Evolutionary conservation across 2,329 filamentous ascomycete genomes (phyloP).

Genomic region (Trichoderma breve): DNA sequence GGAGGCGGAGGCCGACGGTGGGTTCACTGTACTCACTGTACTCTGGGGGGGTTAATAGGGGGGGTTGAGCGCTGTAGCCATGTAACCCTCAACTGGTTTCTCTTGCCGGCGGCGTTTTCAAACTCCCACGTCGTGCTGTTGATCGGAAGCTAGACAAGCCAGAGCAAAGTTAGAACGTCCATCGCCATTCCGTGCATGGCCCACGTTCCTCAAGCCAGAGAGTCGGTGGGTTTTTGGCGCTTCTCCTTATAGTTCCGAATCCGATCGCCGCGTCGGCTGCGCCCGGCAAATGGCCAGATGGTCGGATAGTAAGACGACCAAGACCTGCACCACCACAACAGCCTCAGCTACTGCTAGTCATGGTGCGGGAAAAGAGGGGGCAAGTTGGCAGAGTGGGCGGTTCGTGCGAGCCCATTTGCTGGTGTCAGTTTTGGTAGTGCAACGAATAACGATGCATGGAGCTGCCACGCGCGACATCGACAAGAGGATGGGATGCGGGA

Average conservation of each 20-base stretch:
- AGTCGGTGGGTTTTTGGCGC: not conserved
- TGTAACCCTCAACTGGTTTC: not conserved
- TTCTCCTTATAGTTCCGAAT: not conserved
- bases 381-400: not conserved
- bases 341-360: not conserved
- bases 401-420: constrained; percentile 19
- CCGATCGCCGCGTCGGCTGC: constrained; percentile 12
- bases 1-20: not conserved
- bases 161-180: not conserved
- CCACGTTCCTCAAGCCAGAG: not conserved
- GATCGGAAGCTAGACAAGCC: not conserved
- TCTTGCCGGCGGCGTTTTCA: too few relatives aligned
- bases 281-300: not conserved
- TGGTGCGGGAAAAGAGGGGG: constrained; percentile 1
- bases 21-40: not conserved
- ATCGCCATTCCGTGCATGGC: constrained; percentile 1
- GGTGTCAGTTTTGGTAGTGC: constrained; percentile 3
- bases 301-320: not conserved
- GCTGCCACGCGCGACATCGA: constrained; percentile 16
- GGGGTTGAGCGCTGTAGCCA: not conserved
- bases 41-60: not conserved
- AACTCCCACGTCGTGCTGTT: not conserved
- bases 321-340: not conserved
- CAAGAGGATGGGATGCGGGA: not conserved
- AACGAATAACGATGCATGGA: constrained; percentile 21